Conservation (phyloP, 495 filamentous ascomycete species). For the Penicillium paradoxum region DNA sequence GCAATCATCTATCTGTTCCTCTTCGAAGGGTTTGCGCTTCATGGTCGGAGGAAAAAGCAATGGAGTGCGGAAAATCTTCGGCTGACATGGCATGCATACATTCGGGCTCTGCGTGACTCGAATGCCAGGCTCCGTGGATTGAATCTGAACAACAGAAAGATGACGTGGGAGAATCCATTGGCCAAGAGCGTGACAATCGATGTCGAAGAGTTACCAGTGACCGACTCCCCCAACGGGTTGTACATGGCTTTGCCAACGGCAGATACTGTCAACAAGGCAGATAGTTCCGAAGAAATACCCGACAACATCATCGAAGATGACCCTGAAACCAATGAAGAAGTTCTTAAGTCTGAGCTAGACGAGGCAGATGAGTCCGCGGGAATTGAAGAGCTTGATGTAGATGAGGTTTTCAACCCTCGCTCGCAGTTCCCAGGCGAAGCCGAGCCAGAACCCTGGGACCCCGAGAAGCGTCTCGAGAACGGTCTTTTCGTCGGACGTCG, state of each 20-base stretch:
- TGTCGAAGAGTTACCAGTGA: slow-evolving; percentile 4
- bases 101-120: slow-evolving; percentile 51
- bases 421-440: not conserved
- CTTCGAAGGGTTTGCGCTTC: slow-evolving; percentile 68
- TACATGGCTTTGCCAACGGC: slow-evolving; percentile 30
- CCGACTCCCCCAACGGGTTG: slow-evolving; percentile 15
- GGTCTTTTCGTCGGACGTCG: slow-evolving; percentile 41
- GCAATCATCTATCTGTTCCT: slow-evolving; percentile 46
- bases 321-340: not conserved
- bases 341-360: not conserved
- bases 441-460: slow-evolving; percentile 9
- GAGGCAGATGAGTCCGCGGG: not conserved
- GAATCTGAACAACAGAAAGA: slow-evolving; percentile 11
- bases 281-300: not conserved
- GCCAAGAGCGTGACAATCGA: slow-evolving; percentile 5
- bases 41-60: slow-evolving; percentile 59
- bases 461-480: slow-evolving; percentile 35
- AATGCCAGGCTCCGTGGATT: slow-evolving; percentile 44
- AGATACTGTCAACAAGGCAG: not conserved
- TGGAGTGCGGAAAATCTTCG: slow-evolving; percentile 62
- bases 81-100: slow-evolving; percentile 35
- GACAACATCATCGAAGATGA: not conserved
- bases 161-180: slow-evolving; percentile 39
- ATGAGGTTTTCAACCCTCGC: slow-evolving; percentile 16
- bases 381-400: slow-evolving; percentile 15